Evolutionary conservation across 164 flowering plant genomes (phyloP).

Genomic region (Kalanchoe fedtschenkoi): DNA sequence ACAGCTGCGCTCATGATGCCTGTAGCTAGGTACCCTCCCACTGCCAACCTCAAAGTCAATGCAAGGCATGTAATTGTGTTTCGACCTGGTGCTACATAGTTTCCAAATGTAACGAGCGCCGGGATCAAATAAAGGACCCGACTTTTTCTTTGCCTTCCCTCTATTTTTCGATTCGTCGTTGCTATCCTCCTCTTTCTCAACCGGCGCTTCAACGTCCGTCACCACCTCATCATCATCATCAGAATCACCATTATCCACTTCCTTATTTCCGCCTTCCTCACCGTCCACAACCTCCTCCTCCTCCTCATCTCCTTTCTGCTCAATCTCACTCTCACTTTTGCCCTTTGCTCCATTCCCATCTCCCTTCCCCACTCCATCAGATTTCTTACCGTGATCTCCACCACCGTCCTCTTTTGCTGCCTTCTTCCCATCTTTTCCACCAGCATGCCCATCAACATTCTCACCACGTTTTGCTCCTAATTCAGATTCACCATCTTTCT

Average conservation of each 20-base stretch:
- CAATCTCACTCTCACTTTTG: slow-evolving; percentile 24
- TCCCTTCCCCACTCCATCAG: slow-evolving; percentile 5
- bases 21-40: slow-evolving; percentile 46
- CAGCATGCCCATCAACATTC: slow-evolving; percentile 7
- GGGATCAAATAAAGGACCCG: slow-evolving; percentile 71
- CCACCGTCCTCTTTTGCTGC: slow-evolving; percentile 10
- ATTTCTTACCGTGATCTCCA: slow-evolving; percentile 12
- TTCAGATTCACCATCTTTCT: slow-evolving; percentile 19
- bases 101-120: slow-evolving; percentile 67
- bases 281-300: slow-evolving; percentile 21
- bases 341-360: slow-evolving; percentile 22
- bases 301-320: slow-evolving; percentile 21
- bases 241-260: slow-evolving; percentile 12
- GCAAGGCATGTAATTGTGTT: slow-evolving; percentile 87
- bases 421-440: slow-evolving; percentile 14
- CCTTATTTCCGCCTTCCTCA: slow-evolving; percentile 16
- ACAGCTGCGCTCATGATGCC: slow-evolving; percentile 86
- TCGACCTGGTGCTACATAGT: slow-evolving; percentile 64
- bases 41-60: slow-evolving; percentile 49
- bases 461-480: slow-evolving; percentile 7
- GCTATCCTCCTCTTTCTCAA: slow-evolving; percentile 29
- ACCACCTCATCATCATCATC: slow-evolving; percentile 31
- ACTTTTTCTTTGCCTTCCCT: slow-evolving; percentile 35
- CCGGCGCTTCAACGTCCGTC: slow-evolving; percentile 21
- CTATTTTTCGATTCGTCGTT: slow-evolving; percentile 12